A percentile compares a stretch with the other conserved stretches of the same genome.
Conservation (phyloP, 202 grass and related monocot species). For the Saccharum hybrid region DNA sequence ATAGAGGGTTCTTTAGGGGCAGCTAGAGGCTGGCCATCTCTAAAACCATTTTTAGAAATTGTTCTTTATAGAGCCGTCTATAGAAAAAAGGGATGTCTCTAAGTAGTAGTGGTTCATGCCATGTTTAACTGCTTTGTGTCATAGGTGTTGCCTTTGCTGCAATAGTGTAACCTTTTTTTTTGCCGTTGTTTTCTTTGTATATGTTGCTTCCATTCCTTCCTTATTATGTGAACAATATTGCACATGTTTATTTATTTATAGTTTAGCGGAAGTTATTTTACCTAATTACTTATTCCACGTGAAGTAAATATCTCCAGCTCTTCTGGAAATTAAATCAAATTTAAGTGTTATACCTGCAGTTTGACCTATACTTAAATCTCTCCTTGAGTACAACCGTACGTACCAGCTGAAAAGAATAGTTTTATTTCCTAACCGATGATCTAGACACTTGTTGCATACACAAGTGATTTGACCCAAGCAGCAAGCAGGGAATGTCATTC, state of each 20-base stretch:
- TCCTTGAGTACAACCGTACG: neutral
- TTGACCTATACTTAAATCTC: too few relatives aligned
- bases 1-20: too few relatives aligned
- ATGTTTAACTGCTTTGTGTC: too few relatives aligned
- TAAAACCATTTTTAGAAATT: too few relatives aligned
- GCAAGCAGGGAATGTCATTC: constrained; percentile 12
- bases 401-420: neutral
- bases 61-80: too few relatives aligned
- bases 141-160: too few relatives aligned
- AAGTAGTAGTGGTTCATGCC: too few relatives aligned
- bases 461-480: constrained; percentile 25
- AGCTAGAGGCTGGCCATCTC: too few relatives aligned
- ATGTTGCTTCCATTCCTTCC: neutral
- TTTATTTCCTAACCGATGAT: neutral
- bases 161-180: too few relatives aligned
- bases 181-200: neutral
- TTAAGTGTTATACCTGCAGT: neutral
- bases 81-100: too few relatives aligned
- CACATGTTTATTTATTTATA: neutral
- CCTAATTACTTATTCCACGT: neutral
- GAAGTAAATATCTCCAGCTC: neutral
- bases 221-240: neutral
- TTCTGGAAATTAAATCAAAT: neutral
- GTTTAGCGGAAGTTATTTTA: neutral
- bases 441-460: neutral